Evolutionary conservation across 2,329 filamentous ascomycete species (phyloP), one percentile per base, ranked within the genome.

Genomic region (Apiospora sp.): DNA sequence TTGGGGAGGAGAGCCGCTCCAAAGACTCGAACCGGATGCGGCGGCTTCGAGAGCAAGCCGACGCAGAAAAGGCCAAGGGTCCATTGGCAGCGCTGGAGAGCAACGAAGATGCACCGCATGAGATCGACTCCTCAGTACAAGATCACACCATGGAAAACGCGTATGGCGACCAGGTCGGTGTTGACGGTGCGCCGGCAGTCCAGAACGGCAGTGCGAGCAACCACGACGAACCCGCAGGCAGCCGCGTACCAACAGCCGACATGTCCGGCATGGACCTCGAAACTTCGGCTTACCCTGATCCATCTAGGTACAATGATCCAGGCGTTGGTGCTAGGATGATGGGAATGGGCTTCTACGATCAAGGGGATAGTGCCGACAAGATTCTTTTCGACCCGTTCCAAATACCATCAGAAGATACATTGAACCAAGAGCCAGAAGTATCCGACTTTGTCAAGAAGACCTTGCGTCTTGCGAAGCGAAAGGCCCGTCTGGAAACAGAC

Each of bases 331-430:
- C 87, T 69, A 83, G 87, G 44, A 87, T 86, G 79, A 82, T 90
- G 74, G 89, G 89, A 22, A 87, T 89, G 83, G 89, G 88, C 13
- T 91, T 90, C 79, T 91, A 90, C 77, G 86, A 90, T 72, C 88
- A 89, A 75, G 87, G 89, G 73, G 87, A 89, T 75, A 85, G 84
- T 30, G 84, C 86, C 1, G 88, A 90, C 78, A 88, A 84, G 76
- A 91, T 91, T 78, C 79, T 91, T 3, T 91, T 91, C 72, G 87
- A 91, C 74, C 86, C 86, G 12, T 91, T 90, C 76, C 86, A 90
- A 75, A 83, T 84, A 41, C 89, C 88, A 6, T 81, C 86, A 16
- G 82, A 83, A 4, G 86, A 87, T 4, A 79, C 80, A 14, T 77
- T 88, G 71, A 77, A 80, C 46, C 77, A 81, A 12, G 84, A 88